Base-by-base conservation (phyloP, 805 yeast species). In the Sugiyamaella chiloensis region DNA sequence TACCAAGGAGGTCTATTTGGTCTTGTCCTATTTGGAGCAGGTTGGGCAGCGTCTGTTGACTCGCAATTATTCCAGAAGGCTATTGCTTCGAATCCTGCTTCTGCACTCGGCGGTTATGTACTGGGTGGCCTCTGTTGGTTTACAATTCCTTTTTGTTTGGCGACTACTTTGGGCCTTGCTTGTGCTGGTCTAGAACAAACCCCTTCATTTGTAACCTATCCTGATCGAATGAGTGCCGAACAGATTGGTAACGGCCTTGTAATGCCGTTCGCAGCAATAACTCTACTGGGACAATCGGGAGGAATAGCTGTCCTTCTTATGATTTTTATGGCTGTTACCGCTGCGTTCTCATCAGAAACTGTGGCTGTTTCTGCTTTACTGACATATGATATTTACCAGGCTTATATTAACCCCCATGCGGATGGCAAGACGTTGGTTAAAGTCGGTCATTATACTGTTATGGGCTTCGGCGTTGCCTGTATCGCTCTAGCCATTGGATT, bases 51-150 rank as follows among this genome's bases (percentile, higher is more conserved):
- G 14, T 87, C 85, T 63, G 69, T 87, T 58, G 96, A 87, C 64
- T 83, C 83, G 55, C 91, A 93, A 24, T 87, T 87, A 66, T 86
- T 87, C 80, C 84, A 85, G 68, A 87, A 87, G 68, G 93, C 95
- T 12, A 84, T 87, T 62, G 87, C 93, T 21, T 81, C 90, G 6
- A 75, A 82, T 52, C 93, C 95, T 19, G 84, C 80, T 9, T 81
- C 93, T 39, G 87, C 93, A 24, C 69, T 87, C 56, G 89, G 91
- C 4, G 96, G 96, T 21, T 88, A 88, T 65, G 81, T 86, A 20
- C 67, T 86, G 49, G 96, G 96, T 50, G 96, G 96, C 21, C 64
- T 88, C 39, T 84, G 90, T 0, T 88, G 96, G 96, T 83, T 86
- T 62, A 90, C 95, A 6, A 82, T 88, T 55, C 96, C 96, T 40